A percentile compares a stretch with the other conserved stretches of the same genome.
phyloP scores from a whole-genome alignment of 495 filamentous ascomycete genomes.

The Melanomma pulvis-pyrius region DNA sequence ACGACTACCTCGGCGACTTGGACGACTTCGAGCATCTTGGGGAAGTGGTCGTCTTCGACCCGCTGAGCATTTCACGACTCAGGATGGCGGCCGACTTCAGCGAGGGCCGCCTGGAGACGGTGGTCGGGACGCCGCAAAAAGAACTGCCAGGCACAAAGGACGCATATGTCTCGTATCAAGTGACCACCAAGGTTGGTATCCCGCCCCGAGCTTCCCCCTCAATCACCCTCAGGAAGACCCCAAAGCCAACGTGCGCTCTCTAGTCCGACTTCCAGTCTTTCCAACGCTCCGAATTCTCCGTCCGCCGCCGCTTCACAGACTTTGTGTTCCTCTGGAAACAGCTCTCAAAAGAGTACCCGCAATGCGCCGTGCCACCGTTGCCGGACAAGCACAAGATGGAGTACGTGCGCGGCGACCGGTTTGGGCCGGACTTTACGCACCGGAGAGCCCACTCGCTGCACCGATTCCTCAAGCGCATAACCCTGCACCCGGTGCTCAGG shows the following conservation, averaged over 20 bases:
- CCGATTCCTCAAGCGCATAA: constrained; percentile 84
- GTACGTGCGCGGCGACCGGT: constrained; percentile 93
- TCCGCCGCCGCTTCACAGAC: constrained; percentile 92
- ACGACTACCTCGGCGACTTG: constrained; percentile 9
- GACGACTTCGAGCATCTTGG: not conserved
- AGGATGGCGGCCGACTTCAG: constrained; percentile 33
- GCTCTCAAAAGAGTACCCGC: constrained; percentile 81
- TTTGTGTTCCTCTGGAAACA: constrained; percentile 96
- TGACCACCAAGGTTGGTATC: constrained; percentile 78
- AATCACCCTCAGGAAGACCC: not conserved
- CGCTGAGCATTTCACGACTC: too few relatives aligned
- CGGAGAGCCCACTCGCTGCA: constrained; percentile 87
- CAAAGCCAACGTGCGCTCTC: constrained; percentile 1
- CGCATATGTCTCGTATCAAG: constrained; percentile 91
- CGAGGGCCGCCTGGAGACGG: constrained; percentile 80
- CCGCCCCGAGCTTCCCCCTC: not conserved
- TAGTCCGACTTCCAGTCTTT: constrained; percentile 94
- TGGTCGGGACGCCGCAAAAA: constrained; percentile 78
- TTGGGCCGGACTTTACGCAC: constrained; percentile 90
- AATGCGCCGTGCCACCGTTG: constrained; percentile 88
- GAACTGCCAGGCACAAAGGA: constrained; percentile 98
- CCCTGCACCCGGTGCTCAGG: constrained; percentile 88
- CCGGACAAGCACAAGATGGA: constrained; percentile 99
- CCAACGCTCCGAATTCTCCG: constrained; percentile 70
- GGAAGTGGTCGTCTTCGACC: not conserved